Conservation (phyloP, 2,329 filamentous ascomycete species). For the Nemania serpens region DNA sequence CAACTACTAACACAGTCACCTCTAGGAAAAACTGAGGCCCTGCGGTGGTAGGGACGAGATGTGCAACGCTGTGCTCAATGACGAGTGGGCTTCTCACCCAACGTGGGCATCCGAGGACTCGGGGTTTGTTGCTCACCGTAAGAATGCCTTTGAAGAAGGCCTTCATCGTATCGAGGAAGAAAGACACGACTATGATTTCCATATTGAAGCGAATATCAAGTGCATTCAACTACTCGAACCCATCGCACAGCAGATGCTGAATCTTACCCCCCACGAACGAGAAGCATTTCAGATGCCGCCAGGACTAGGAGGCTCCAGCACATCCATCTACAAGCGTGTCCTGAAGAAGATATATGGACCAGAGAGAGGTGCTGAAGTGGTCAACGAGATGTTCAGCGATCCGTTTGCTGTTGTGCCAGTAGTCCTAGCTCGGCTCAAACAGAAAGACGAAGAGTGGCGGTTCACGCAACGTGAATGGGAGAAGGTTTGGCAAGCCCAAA, state of each 20-base stretch:
- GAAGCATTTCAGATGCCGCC: conserved; percentile 77
- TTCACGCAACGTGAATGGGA: conserved; percentile 98
- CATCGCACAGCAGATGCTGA: conserved; percentile 86
- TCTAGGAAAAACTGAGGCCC: conserved; percentile 78
- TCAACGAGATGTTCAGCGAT: conserved; percentile 81
- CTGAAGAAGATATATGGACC: conserved; percentile 96
- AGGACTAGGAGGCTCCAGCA: conserved; percentile 88
- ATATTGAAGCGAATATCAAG: conserved; percentile 92
- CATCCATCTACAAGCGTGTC: conserved; percentile 94
- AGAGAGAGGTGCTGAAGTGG: conserved; percentile 82
- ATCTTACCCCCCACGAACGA: conserved; percentile 75
- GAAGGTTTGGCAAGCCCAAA: conserved; percentile 97
- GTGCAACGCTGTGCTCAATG: conserved; percentile 90
- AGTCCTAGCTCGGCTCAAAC: conserved; percentile 85
- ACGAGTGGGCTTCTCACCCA: conserved; percentile 97
- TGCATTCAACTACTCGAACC: conserved; percentile 96
- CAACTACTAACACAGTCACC: not conserved
- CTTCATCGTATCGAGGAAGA: conserved; percentile 97
- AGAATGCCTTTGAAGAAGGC: conserved; percentile 93
- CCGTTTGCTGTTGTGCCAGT: conserved; percentile 89
- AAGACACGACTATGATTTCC: conserved; percentile 97
- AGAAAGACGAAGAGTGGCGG: conserved; percentile 97
- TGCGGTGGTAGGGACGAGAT: conserved; percentile 95
- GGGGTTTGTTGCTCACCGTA: conserved; percentile 95
- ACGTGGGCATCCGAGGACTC: conserved; percentile 99